A percentile compares a stretch with the other conserved stretches of the same genome.
phyloP scores from a whole-genome alignment of 306 rosid genomes.

The Vigna mungo region DNA sequence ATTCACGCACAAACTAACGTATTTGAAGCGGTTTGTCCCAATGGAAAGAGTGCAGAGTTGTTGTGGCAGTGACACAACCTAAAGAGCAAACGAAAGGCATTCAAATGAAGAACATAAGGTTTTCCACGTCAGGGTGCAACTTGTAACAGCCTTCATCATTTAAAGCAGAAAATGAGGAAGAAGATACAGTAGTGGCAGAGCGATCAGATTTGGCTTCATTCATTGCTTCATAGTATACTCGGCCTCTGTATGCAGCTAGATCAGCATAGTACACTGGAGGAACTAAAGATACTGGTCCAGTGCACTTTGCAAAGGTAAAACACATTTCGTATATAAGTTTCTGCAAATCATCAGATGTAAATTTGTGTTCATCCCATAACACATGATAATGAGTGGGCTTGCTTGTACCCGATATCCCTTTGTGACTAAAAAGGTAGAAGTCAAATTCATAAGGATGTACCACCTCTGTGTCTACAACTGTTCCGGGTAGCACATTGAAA shows the following conservation, averaged over 20 bases:
- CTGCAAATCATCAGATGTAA: conserved; percentile 71
- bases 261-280: conserved; percentile 91
- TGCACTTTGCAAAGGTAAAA: conserved; percentile 83
- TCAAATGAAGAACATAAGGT: conserved; percentile 70
- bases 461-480: conserved; percentile 73
- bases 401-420: conserved; percentile 80
- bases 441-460: conserved; percentile 80
- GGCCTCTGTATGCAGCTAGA: conserved; percentile 77
- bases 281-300: conserved; percentile 80
- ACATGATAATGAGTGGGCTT: conserved; percentile 87
- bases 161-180: conserved; percentile 41
- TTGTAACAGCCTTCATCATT: conserved; percentile 42
- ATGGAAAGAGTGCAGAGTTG: conserved; percentile 4
- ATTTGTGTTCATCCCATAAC: conserved; percentile 71
- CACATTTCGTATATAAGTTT: conserved; percentile 75
- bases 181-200: conserved; percentile 31
- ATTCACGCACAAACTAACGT: conserved; percentile 71
- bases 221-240: conserved; percentile 64
- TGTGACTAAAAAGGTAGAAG: conserved; percentile 76
- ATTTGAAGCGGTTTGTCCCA: conserved; percentile 25
- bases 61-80: too few species aligned
- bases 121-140: conserved; percentile 60
- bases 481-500: conserved; percentile 70
- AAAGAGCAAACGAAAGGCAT: conserved; percentile 1
- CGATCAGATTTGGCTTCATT: conserved; percentile 36